Base-by-base conservation (phyloP, 306 rosid genomes). In the Quercus cerris region DNA sequence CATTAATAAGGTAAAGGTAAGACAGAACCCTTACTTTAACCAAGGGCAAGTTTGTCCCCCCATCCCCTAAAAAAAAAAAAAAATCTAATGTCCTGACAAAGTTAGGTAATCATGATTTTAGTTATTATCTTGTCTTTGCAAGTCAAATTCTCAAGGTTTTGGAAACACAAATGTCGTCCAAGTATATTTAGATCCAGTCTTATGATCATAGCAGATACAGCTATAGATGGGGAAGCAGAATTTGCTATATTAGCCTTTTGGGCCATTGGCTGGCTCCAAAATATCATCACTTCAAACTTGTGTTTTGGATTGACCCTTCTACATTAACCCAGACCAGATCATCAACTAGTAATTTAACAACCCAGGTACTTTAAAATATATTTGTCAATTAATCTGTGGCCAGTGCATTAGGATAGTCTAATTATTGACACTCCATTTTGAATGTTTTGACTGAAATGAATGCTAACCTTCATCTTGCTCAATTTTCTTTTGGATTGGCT, bases 391-490 rank as follows among this genome's bases (percentile, higher is more conserved):
- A 17, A 63, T 63, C 51, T 6, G 25, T 14, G 5, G 15, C 35
- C 23, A 59, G 66, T 20, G 15, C 14, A 59, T 59, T 20, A 22
- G 66, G 31, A 59, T 59, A 59, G 66, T 25, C 31, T 59, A 31
- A 59, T 22, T 13, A 59, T 59, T 22, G 66, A 59, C 30, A 23
- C 66, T 59, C 15, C 30, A 19, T 59, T 23, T 59, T 59, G 66
- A 59, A 59, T 20, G 17, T 22, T 59, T 4, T 59, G 23, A 20
- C 30, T 59, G 31, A 59, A 59, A 23, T 23, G 70, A 55, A 58
- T 73, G 23, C 73, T 68, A 55, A 73, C 59, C 78, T 63, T 33
- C 75, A 28, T 56, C 33, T 30, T 70, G 76, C 83, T 81, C 72
- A 78, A 23, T 67, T 33, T 67, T 19, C 46, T 33, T 31, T 67